Evolutionary conservation across 2,329 filamentous ascomycete genomes (phyloP), one percentile per base, ranked within the genome.

Genomic region (Bisporella sp.): DNA sequence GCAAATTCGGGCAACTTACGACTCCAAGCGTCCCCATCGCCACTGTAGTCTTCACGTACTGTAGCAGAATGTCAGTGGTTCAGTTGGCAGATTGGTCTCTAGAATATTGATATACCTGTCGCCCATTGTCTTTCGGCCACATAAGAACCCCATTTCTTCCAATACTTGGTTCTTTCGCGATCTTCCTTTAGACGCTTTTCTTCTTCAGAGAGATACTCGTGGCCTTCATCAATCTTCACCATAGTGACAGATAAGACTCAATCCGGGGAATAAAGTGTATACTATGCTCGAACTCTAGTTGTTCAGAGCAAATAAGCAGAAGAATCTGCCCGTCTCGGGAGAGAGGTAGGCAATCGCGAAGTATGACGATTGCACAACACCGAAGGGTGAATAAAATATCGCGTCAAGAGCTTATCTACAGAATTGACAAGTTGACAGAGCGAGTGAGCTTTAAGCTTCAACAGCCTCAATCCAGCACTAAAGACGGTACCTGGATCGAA

Each of bases 131-230:
- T 78, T 74, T 97, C 92, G 49, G 91, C 83, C 61, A 95, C 85
- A 65, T 96, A 97, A 29, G 91, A 85, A 49, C 92, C 92, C 90
- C 91, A 96, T 82, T 86, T 89, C 81, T 97, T 97, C 92, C 92
- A 97, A 74, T 97, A 97, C 69, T 89, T 92, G 58, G 72, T 79
- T 57, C 85, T 84, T 57, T 92, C 81, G 53, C 84, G 81, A 70
- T 97, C 92, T 65, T 96, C 82, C 65, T 86, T 85, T 60, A 97
- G 78, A 46, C 93, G 85, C 69, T 86, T 87, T 76, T 97, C 92
- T 72, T 97, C 92, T 69, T 87, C 84, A 54, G 87, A 90, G 66
- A 92, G 78, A 69, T 89, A 91, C 66, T 93, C 87, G 70, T 93
- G 82, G 65, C 85, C 82, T 8, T 8, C 35, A 70, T 95, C 89